A percentile compares a stretch with the other conserved stretches of the same genome.
Conservation (phyloP, 257 asterid species). For the Thymus quinquecostatus region DNA sequence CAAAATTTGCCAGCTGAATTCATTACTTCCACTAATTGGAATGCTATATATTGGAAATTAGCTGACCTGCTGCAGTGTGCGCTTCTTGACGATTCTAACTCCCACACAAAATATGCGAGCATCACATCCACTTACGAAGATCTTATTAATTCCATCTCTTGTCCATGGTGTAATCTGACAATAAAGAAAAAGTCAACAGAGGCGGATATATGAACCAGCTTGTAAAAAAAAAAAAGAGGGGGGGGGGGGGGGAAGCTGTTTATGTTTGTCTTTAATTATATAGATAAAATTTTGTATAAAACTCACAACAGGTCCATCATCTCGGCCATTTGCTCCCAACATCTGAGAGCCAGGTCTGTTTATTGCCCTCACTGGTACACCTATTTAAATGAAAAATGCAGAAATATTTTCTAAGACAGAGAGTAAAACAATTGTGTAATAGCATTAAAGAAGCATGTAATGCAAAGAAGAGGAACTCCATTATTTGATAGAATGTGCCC, state of each 20-base stretch:
- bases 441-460: slow-evolving; percentile 15
- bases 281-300: neutral
- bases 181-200: slow-evolving; percentile 25
- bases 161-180: slow-evolving; percentile 87
- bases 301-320: slow-evolving; percentile 96
- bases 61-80: slow-evolving; percentile 79
- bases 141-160: slow-evolving; percentile 91
- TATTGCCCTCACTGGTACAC: slow-evolving; percentile 84
- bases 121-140: slow-evolving; percentile 85
- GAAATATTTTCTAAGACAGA: slow-evolving; percentile 13
- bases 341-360: slow-evolving; percentile 90
- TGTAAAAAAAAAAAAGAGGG: neutral
- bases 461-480: neutral
- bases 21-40: slow-evolving; percentile 23
- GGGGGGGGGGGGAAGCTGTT: neutral
- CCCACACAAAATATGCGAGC: slow-evolving; percentile 91
- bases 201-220: no score
- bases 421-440: neutral
- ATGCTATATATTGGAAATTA: slow-evolving; percentile 14
- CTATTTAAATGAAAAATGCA: slow-evolving; percentile 47
- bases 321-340: slow-evolving; percentile 95
- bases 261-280: neutral
- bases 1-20: neutral
- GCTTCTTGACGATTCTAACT: slow-evolving; percentile 89
- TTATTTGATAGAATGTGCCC: neutral